These are phyloP conservation scores for Leccinum griseonigrum DNA, from an alignment of 1,284 basidiomycete genomes.

Conservation along the genomic window DNA sequence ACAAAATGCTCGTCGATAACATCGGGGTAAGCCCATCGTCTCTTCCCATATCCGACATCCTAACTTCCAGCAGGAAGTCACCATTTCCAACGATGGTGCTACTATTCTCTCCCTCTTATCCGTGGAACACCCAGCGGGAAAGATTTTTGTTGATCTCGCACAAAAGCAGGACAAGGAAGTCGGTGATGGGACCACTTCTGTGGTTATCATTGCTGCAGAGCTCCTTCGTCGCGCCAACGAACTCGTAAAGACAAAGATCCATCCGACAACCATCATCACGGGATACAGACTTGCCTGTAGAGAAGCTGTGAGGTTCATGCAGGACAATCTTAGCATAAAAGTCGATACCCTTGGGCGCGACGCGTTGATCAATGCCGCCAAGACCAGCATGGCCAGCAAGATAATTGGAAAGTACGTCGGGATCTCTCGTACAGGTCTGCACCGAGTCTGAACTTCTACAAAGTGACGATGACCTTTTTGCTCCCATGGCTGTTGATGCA, in stretches of 20 bases:
- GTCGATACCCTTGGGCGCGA: conserved; percentile 91
- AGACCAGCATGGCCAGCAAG: conserved; percentile 99
- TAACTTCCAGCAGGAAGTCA: conserved; percentile 75
- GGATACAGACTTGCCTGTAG: conserved; percentile 97
- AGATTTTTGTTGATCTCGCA: conserved; percentile 96
- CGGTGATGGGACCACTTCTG: conserved; percentile 98
- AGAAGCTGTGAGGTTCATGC: conserved; percentile 98
- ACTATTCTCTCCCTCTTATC: conserved; percentile 93
- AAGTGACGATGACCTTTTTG: conserved; percentile 98
- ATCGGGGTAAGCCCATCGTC: conserved; percentile 70
- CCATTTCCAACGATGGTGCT: conserved; percentile 99
- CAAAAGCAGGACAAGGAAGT: conserved; percentile 99
- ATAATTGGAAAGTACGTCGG: conserved; percentile 84
- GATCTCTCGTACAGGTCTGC: conserved; percentile 3
- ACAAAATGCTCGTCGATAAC: conserved; percentile 99
- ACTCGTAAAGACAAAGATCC: conserved; percentile 97
- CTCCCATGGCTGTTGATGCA: conserved; percentile 97
- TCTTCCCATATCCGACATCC: neutral
- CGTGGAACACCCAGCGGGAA: conserved; percentile 92
- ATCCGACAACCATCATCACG: conserved; percentile 99
- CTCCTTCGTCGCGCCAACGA: conserved; percentile 95
- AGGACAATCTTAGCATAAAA: conserved; percentile 95
- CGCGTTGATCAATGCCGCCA: conserved; percentile 94
- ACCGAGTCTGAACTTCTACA: conserved; percentile 8
- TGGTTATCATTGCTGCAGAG: conserved; percentile 97